Conservation (phyloP, 2,329 filamentous ascomycete species). For the Waltergamsia citrina region DNA sequence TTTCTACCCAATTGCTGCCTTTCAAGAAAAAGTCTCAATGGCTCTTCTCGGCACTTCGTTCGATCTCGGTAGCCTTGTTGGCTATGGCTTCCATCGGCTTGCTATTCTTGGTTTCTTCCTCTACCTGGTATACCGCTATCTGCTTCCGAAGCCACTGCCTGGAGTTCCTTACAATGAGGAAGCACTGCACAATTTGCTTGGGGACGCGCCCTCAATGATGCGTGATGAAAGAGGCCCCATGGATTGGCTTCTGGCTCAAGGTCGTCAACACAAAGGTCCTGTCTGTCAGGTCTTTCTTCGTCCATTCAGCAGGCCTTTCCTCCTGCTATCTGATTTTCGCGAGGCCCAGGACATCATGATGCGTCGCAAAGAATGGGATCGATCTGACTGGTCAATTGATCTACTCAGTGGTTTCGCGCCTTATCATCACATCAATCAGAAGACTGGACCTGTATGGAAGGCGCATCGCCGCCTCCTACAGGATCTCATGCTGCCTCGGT, state of each 20-base stretch:
- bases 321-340: conserved; percentile 29
- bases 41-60: too few species aligned
- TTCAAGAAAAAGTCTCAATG: too few species aligned
- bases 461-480: conserved; percentile 22
- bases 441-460: conserved; percentile 20
- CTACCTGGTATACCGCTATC: too few species aligned
- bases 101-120: too few species aligned
- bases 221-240: conserved; percentile 4
- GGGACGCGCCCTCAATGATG: conserved; percentile 24
- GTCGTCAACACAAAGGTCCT: conserved; percentile 23
- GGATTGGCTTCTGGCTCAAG: conserved; percentile 17
- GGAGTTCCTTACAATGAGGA: conserved; percentile 33
- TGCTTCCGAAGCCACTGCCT: conserved; percentile 30
- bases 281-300: conserved; percentile 37
- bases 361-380: conserved; percentile 35
- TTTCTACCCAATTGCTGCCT: too few species aligned
- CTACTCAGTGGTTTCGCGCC: conserved; percentile 20
- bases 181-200: conserved; percentile 23
- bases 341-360: conserved; percentile 34
- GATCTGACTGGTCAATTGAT: conserved; percentile 21
- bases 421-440: conserved; percentile 21
- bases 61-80: too few species aligned
- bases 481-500: conserved; percentile 26
- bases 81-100: too few species aligned
- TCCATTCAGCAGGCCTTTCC: conserved; percentile 29